A percentile compares a stretch with the other conserved stretches of the same genome.
Evolutionary conservation across 2,329 filamentous ascomycete species (phyloP).

Genomic region (Neonectria punicea): DNA sequence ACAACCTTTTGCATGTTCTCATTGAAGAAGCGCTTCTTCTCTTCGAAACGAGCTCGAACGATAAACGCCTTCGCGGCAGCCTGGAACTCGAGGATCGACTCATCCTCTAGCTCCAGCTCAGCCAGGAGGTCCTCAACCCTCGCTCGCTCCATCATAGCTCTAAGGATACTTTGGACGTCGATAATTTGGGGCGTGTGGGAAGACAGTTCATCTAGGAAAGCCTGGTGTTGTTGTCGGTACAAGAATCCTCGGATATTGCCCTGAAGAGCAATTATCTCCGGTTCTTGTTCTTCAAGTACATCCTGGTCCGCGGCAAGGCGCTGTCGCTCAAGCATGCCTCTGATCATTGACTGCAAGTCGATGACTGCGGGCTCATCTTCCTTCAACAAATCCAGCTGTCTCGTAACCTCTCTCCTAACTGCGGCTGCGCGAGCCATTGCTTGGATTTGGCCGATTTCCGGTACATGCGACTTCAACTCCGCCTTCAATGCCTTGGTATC

Average conservation of each 20-base stretch:
- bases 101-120: slow-evolving; percentile 85
- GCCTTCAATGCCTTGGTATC: slow-evolving; percentile 56
- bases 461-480: slow-evolving; percentile 58
- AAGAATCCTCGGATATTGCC: slow-evolving; percentile 73
- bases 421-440: slow-evolving; percentile 64
- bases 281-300: slow-evolving; percentile 67
- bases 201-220: slow-evolving; percentile 75
- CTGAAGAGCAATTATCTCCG: slow-evolving; percentile 72
- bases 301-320: slow-evolving; percentile 60
- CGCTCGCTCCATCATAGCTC: slow-evolving; percentile 82
- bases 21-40: slow-evolving; percentile 89
- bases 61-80: slow-evolving; percentile 77
- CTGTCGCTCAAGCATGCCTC: slow-evolving; percentile 70
- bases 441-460: slow-evolving; percentile 61
- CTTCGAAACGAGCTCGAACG: slow-evolving; percentile 78
- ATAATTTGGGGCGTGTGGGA: slow-evolving; percentile 74
- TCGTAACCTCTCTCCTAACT: slow-evolving; percentile 61
- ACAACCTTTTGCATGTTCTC: slow-evolving; percentile 99
- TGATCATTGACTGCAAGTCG: slow-evolving; percentile 66
- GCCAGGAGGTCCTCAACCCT: slow-evolving; percentile 78
- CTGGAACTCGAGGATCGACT: slow-evolving; percentile 79
- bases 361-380: slow-evolving; percentile 58
- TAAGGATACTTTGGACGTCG: slow-evolving; percentile 77
- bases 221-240: slow-evolving; percentile 67
- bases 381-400: slow-evolving; percentile 59